Base-by-base conservation (phyloP, 805 yeast genomes). In the Candida montana region DNA sequence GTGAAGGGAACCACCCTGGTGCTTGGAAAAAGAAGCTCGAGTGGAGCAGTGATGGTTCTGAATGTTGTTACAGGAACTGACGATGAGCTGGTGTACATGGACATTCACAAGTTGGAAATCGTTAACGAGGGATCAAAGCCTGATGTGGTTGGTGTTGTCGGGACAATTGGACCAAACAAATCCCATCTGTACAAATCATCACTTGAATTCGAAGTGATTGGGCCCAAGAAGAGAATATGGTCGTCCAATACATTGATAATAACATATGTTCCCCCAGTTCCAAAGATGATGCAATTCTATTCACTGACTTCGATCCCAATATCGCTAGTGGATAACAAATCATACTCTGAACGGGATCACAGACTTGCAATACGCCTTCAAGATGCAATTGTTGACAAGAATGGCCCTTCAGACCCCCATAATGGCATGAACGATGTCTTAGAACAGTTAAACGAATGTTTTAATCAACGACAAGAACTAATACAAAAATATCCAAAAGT, bases 251-350 rank as follows among this genome's bases (percentile, higher is more conserved):
- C 56, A n/a, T 53, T 37, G n/a, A 45, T 79, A 3, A 61, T 83
- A 4, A 51, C 72, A n/a, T 89, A 77, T 55, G 73, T 74, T 20
- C 83, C 93, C 2, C 97, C 97, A 0, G 72, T 74, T 33, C 76
- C 83, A 16, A 69, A 69, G 23, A 72, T 75, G 44, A 70, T 90
- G 69, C 95, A 89, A 50, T 87, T 84, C 57, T 83, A 77, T 49
- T 81, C 96, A 0, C 57, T 81, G 4, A 65, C 71, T n/a, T 95
- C 96, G 0, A 83, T 88, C 4, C 63, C 77, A 4, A 69, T 89
- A 9, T 82, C 81, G 13, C 57, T 72, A 12, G 62, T 66, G 2
- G 69, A 62, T 11, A 37, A 28, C 20, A 37, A 37, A 16, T 31
- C 35, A 5, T 20, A 33, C 16, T 18, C 36, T 5, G 20, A 15